phyloP scores from a whole-genome alignment of 2,329 filamentous ascomycete species.

The Trichoderma sp. region DNA sequence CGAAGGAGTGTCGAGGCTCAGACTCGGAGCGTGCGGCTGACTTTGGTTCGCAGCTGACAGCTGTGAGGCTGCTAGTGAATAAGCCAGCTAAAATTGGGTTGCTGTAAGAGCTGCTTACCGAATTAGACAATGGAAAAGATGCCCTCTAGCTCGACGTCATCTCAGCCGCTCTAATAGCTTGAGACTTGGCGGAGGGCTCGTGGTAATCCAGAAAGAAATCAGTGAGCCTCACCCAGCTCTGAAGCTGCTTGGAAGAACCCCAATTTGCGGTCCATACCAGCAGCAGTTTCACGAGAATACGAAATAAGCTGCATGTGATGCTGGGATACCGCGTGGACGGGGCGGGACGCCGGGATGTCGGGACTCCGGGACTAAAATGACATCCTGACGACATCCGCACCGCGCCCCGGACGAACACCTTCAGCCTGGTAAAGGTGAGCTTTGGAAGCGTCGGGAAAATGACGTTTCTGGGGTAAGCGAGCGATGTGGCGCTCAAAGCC shows the following conservation, averaged over 20 bases:
- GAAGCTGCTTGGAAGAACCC: not conserved
- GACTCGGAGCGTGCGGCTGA: too few relatives aligned
- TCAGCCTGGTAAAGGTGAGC: not conserved
- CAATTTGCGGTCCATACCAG: not conserved
- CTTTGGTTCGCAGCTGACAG: too few relatives aligned
- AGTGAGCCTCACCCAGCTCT: not conserved
- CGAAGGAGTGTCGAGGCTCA: too few relatives aligned
- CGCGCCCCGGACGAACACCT: not conserved
- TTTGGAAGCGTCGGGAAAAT: not conserved
- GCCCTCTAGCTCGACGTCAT: not conserved
- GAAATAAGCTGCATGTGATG: too few relatives aligned
- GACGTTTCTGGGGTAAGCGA: slow-evolving; percentile 1
- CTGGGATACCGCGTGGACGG: not conserved
- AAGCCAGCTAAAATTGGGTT: not conserved
- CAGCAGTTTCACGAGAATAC: not conserved
- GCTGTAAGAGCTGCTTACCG: not conserved
- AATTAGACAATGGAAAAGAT: not conserved
- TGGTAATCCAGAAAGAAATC: not conserved
- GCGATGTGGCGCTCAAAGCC: slow-evolving; percentile 1
- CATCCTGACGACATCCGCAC: slow-evolving; percentile 2
- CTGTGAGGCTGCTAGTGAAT: too few relatives aligned
- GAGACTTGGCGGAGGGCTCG: not conserved
- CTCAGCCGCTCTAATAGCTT: not conserved
- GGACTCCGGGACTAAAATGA: slow-evolving; percentile 7
- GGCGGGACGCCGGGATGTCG: slow-evolving; percentile 12